Evolutionary conservation across 2,329 filamentous ascomycete species (phyloP).

Genomic region (Fusarium pininemorale): DNA sequence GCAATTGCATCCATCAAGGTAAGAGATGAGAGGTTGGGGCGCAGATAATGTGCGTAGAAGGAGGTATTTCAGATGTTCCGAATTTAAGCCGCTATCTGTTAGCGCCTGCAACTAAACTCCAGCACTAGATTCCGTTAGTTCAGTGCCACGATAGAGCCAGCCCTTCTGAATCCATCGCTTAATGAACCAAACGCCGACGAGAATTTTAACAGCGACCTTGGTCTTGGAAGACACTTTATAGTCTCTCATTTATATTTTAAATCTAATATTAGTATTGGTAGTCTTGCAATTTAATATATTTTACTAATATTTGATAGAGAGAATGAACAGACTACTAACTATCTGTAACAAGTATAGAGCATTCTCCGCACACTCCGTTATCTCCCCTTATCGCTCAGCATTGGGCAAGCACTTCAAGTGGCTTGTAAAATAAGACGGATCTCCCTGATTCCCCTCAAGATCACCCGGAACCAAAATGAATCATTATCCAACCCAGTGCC

Average conservation of each 20-base stretch:
- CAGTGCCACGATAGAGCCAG: too few species aligned
- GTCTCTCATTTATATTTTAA: too few species aligned
- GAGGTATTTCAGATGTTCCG: neutral
- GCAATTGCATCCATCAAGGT: fast-evolving
- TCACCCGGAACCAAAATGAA: fast-evolving
- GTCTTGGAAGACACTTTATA: too few species aligned
- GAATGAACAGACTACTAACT: neutral
- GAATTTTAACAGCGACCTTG: too few species aligned
- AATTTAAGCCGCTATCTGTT: neutral
- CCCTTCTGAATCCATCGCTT: neutral
- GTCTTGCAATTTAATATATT: neutral
- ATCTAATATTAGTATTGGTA: too few species aligned
- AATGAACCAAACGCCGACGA: neutral
- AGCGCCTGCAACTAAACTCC: neutral
- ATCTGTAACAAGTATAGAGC: neutral
- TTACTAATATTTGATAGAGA: fast-evolving
- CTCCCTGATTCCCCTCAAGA: neutral
- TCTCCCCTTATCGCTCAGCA: neutral
- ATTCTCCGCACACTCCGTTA: neutral
- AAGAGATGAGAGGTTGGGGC: too few species aligned
- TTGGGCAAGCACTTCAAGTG: fast-evolving
- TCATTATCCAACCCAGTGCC: fast-evolving
- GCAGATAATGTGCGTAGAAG: too few species aligned
- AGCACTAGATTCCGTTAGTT: neutral
- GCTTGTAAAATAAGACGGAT: neutral